A percentile compares a stretch with the other conserved stretches of the same genome.
Conservation (phyloP, 2,329 filamentous ascomycete species). For the Trichoderma simmonsii region DNA sequence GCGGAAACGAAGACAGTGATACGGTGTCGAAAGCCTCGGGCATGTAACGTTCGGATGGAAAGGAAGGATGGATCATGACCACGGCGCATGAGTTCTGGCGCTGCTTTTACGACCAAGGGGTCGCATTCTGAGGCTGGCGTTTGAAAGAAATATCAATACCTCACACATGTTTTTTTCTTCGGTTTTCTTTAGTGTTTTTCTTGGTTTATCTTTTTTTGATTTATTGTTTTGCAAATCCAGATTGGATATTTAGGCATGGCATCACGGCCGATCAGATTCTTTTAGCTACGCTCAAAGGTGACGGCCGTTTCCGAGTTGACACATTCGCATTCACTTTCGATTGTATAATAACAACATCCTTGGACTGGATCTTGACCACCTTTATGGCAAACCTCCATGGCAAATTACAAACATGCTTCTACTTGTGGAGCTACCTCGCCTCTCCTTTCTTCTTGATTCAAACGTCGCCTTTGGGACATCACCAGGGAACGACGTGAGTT, state of each 20-base stretch:
- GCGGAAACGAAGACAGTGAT: slow-evolving; percentile 56
- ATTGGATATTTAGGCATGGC: slow-evolving; percentile 2
- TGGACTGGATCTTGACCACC: background rate
- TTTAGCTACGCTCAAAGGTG: background rate
- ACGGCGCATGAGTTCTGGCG: slow-evolving; percentile 4
- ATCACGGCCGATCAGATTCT: background rate
- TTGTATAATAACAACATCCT: background rate
- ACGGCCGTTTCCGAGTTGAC: background rate
- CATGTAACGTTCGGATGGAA: background rate
- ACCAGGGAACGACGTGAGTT: background rate
- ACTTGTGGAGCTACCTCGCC: background rate
- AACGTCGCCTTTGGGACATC: background rate
- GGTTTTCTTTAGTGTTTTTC: background rate
- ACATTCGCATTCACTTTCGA: background rate
- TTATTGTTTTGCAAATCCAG: background rate
- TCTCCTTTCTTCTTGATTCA: background rate
- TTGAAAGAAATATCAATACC: slow-evolving; percentile 7
- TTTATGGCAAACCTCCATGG: background rate
- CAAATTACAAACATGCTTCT: background rate
- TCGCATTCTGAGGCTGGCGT: slow-evolving; percentile 5
- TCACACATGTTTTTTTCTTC: background rate
- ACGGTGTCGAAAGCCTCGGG: background rate
- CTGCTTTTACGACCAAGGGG: slow-evolving; percentile 5
- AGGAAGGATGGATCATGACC: background rate
- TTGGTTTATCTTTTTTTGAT: background rate